Conservation (phyloP, 768 basidiomycete genomes). For the Podaxis sp. region DNA sequence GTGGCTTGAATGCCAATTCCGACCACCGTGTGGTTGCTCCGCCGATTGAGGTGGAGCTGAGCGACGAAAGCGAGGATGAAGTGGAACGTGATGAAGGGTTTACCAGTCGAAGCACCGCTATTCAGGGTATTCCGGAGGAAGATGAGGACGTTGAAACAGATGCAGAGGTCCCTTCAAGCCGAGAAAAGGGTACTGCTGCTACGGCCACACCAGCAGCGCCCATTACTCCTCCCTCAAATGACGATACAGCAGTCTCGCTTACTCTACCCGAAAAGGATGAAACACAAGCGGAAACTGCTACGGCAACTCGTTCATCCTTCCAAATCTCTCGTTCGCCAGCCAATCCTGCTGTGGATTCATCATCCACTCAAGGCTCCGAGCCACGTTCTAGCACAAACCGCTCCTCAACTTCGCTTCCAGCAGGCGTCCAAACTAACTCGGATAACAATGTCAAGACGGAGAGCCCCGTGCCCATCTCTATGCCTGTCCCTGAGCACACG, state of each 20-base stretch:
- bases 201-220: background rate
- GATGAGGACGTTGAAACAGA: slow-evolving; percentile 47
- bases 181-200: too few relatives aligned
- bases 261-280: slow-evolving; percentile 29
- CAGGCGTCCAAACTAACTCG: background rate
- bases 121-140: slow-evolving; percentile 62
- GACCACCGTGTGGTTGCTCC: slow-evolving; percentile 35
- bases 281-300: slow-evolving; percentile 34
- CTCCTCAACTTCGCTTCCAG: background rate
- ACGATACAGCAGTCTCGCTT: slow-evolving; percentile 19
- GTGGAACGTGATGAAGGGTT: slow-evolving; percentile 40
- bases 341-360: background rate
- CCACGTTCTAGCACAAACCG: background rate
- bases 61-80: slow-evolving; percentile 78
- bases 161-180: background rate
- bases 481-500: background rate
- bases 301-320: slow-evolving; percentile 18
- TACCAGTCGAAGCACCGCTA: slow-evolving; percentile 32
- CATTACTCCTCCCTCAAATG: slow-evolving; percentile 8
- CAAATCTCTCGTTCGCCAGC: background rate
- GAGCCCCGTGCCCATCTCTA: background rate
- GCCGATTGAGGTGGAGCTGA: slow-evolving; percentile 73
- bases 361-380: background rate
- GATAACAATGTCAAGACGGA: background rate
- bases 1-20: slow-evolving; percentile 24